These are phyloP conservation scores for Trebouxia sp. DNA, from an alignment of 139 green algal species.

Conservation along the genomic window DNA sequence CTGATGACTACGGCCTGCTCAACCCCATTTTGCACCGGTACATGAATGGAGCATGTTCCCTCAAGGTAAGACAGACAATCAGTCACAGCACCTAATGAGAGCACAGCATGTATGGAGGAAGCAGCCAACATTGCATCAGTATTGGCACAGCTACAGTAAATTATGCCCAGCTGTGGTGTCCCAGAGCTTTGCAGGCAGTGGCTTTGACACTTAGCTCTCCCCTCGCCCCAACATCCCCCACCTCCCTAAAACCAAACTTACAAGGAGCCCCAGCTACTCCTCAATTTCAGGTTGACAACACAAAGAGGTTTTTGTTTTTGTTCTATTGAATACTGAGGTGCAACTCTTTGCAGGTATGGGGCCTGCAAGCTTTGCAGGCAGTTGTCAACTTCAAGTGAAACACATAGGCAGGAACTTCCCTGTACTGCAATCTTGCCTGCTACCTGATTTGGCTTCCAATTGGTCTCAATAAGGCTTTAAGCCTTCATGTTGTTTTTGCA, in stretches of 20 bases:
- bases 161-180: background rate
- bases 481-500: background rate
- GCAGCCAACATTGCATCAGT: too few relatives aligned
- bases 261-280: too few relatives aligned
- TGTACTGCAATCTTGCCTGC: too few relatives aligned
- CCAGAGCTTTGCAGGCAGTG: background rate
- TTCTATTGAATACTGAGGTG: too few relatives aligned
- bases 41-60: conserved; percentile 3
- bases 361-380: conserved; percentile 33
- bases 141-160: background rate
- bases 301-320: too few relatives aligned
- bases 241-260: too few relatives aligned
- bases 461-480: conserved; percentile 50
- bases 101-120: too few relatives aligned
- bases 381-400: conserved; percentile 55
- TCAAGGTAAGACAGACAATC: background rate
- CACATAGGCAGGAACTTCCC: conserved; percentile 30
- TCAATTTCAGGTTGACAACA: too few relatives aligned
- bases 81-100: too few relatives aligned
- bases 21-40: conserved; percentile 22
- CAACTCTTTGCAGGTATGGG: background rate
- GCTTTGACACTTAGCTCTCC: too few relatives aligned
- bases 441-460: conserved; percentile 39
- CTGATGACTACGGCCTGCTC: background rate
- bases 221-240: too few relatives aligned